These are phyloP conservation scores for Bisporella sp. DNA, from an alignment of 2,329 filamentous ascomycete species.

Conservation along the genomic window DNA sequence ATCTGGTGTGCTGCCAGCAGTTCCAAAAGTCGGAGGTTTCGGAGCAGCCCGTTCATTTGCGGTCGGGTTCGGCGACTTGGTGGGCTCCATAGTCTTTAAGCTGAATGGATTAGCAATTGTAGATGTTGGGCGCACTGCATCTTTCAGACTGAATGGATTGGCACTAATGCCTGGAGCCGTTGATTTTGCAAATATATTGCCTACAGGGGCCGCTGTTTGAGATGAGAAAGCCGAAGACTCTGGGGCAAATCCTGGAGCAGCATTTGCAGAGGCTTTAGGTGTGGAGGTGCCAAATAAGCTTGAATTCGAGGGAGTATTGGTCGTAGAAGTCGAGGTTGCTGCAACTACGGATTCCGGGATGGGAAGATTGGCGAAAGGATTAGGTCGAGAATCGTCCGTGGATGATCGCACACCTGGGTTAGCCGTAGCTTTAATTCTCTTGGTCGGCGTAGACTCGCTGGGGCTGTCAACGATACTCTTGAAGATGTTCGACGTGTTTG, in stretches of 20 bases:
- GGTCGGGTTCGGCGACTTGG: conserved; percentile 1
- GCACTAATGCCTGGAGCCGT: not conserved
- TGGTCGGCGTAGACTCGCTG: conserved; percentile 8
- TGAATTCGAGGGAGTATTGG: not conserved
- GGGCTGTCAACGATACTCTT: conserved; percentile 24
- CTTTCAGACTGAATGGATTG: conserved; percentile 1
- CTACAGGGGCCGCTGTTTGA: too few relatives aligned
- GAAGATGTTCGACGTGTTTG: conserved; percentile 26
- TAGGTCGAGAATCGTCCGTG: conserved; percentile 16
- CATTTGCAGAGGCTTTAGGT: too few relatives aligned
- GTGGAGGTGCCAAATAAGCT: not conserved
- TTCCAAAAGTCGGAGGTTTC: conserved; percentile 20
- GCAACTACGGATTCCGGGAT: conserved; percentile 6
- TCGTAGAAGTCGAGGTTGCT: not conserved
- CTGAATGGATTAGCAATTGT: not conserved
- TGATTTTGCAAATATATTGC: too few relatives aligned
- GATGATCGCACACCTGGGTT: conserved; percentile 4
- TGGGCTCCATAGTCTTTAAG: not conserved
- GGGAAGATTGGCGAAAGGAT: conserved; percentile 22
- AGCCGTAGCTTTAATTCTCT: conserved; percentile 15
- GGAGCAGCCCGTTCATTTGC: conserved; percentile 4
- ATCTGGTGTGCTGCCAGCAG: conserved; percentile 8
- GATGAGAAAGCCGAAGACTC: too few relatives aligned
- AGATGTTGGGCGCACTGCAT: not conserved
- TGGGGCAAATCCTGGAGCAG: too few relatives aligned